phyloP scores from a whole-genome alignment of 495 filamentous ascomycete genomes.

The Massariosphaeria phaeospora region DNA sequence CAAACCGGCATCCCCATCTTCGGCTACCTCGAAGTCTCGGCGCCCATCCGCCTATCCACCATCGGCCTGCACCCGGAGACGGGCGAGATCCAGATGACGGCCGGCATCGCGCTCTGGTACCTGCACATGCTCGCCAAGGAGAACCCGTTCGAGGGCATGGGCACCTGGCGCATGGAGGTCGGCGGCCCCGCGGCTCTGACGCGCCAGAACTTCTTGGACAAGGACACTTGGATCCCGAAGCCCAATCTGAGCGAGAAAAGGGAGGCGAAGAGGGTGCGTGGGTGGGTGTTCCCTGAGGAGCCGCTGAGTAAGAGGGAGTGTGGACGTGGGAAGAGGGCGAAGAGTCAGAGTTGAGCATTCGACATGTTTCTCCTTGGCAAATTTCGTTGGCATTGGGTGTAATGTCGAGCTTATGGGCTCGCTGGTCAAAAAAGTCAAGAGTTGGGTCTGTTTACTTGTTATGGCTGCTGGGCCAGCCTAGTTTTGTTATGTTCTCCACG shows the following conservation, averaged over 20 bases:
- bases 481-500: background rate
- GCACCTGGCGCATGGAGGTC: slow-evolving; percentile 67
- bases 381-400: background rate
- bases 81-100: slow-evolving; percentile 58
- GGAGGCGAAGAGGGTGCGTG: slow-evolving; percentile 72
- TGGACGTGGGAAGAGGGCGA: slow-evolving; percentile 33
- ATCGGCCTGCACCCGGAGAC: slow-evolving; percentile 33
- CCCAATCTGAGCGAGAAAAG: slow-evolving; percentile 76
- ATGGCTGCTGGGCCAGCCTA: background rate
- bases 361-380: background rate
- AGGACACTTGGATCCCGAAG: slow-evolving; percentile 85
- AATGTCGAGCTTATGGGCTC: slow-evolving; percentile 21
- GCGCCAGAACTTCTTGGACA: slow-evolving; percentile 59
- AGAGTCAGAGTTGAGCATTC: slow-evolving; percentile 2
- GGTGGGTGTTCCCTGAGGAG: slow-evolving; percentile 83
- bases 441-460: background rate
- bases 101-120: slow-evolving; percentile 66
- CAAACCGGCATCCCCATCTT: slow-evolving; percentile 62
- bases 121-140: slow-evolving; percentile 81
- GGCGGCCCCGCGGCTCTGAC: slow-evolving; percentile 75
- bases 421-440: slow-evolving; percentile 9
- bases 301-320: slow-evolving; percentile 53
- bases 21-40: slow-evolving; percentile 72
- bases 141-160: slow-evolving; percentile 61
- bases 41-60: slow-evolving; percentile 52